Evolutionary conservation across 129 eudicot species (phyloP).

Genomic region (Sambucus nigra): DNA sequence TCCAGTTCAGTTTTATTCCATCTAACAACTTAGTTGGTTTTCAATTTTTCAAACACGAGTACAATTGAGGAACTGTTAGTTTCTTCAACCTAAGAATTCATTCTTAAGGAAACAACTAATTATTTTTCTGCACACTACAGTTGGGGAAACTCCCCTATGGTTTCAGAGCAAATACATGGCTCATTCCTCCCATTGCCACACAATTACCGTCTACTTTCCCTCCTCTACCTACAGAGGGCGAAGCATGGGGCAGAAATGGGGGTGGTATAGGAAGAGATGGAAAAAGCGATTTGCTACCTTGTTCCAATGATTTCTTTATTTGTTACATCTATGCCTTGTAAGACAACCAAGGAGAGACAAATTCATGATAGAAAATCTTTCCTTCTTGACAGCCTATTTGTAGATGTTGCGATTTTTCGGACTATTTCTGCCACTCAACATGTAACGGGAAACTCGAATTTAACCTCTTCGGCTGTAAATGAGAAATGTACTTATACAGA

Average conservation of each 20-base stretch:
- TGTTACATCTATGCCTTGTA: conserved; percentile 94
- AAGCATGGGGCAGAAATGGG: conserved; percentile 97
- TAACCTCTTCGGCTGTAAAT: conserved; percentile 21
- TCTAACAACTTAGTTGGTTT: too few relatives aligned
- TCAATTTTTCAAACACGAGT: too few relatives aligned
- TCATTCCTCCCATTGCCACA: conserved; percentile 92
- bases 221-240: conserved; percentile 87
- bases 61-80: too few relatives aligned
- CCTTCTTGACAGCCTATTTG: conserved; percentile 83
- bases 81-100: too few relatives aligned
- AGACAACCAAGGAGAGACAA: conserved; percentile 91
- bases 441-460: conserved; percentile 44
- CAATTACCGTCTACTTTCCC: conserved; percentile 75
- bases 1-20: too few relatives aligned
- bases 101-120: not conserved
- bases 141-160: conserved; percentile 98
- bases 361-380: conserved; percentile 91
- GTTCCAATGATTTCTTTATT: conserved; percentile 65
- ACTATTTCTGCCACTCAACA: conserved; percentile 61
- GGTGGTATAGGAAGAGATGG: conserved; percentile 97
- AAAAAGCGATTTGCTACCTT: conserved; percentile 72
- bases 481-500: conserved; percentile 34
- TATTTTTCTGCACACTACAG: conserved; percentile 34
- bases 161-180: conserved; percentile 99
- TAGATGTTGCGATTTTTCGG: conserved; percentile 91